phyloP scores from a whole-genome alignment of 2,329 filamentous ascomycete species.

The Thelonectria olida region DNA sequence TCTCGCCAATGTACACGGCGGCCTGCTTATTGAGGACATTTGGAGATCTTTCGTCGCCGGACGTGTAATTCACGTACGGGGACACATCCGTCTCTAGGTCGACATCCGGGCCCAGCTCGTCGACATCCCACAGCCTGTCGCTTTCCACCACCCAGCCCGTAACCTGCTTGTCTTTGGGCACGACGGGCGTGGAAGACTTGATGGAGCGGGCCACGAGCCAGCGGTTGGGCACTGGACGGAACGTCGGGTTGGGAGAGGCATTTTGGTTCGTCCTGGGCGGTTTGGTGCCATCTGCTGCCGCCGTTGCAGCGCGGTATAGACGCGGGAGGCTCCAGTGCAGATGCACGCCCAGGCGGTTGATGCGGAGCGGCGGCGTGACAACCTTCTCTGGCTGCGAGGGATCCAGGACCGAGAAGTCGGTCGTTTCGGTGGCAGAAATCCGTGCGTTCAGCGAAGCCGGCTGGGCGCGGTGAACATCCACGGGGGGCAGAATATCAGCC shows the following conservation, averaged over 20 bases:
- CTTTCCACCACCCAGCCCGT: conserved; percentile 52
- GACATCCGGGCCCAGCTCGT: conserved; percentile 37
- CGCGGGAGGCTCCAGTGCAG: conserved; percentile 54
- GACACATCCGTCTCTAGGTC: conserved; percentile 53
- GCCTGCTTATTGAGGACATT: conserved; percentile 48
- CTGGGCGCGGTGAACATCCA: conserved; percentile 48
- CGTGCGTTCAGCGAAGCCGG: conserved; percentile 47
- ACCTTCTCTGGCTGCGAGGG: no score
- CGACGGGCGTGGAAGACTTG: conserved; percentile 23
- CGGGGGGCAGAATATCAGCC: conserved; percentile 48
- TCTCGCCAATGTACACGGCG: conserved; percentile 53
- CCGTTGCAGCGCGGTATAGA: conserved; percentile 44
- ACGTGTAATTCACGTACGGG: conserved; percentile 45
- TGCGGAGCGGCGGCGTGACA: no score
- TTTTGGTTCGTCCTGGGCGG: conserved; percentile 14
- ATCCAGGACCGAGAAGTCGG: conserved; percentile 21
- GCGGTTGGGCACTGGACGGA: conserved; percentile 41
- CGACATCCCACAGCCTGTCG: conserved; percentile 44
- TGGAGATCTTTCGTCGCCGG: conserved; percentile 3
- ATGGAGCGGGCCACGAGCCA: conserved; percentile 51
- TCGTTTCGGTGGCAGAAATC: conserved; percentile 49
- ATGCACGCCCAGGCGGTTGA: conserved; percentile 50
- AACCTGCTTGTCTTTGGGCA: conserved; percentile 19
- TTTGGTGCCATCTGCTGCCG: neutral
- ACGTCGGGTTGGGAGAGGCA: no score